Conservation (phyloP, 83 land plant genomes). For the Diphasiastrum complanatum region DNA sequence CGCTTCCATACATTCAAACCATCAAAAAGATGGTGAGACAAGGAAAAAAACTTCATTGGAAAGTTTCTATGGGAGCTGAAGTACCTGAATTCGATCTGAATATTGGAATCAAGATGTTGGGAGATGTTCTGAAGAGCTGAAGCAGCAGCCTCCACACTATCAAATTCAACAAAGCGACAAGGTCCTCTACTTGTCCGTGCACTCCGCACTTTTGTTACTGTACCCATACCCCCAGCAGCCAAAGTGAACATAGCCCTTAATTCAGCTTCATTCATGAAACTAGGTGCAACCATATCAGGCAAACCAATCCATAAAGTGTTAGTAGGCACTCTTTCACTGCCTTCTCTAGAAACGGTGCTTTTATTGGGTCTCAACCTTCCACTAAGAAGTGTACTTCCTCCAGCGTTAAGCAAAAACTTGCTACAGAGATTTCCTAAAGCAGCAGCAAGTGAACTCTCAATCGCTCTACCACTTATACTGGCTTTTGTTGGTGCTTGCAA, state of each 20-base stretch:
- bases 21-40: background rate
- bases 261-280: constrained; percentile 44
- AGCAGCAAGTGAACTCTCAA: constrained; percentile 14
- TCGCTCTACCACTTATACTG: background rate
- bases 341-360: constrained; percentile 17
- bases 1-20: no score
- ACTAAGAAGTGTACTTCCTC: constrained; percentile 6
- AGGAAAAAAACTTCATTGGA: background rate
- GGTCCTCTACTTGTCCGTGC: constrained; percentile 37
- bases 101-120: constrained; percentile 41
- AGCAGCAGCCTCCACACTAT: constrained; percentile 49
- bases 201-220: constrained; percentile 42
- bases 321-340: constrained; percentile 38
- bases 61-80: background rate
- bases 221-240: constrained; percentile 41
- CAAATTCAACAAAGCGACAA: constrained; percentile 48
- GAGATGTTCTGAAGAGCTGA: constrained; percentile 40
- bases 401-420: constrained; percentile 16
- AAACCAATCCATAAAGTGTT: constrained; percentile 51
- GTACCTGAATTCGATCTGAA: constrained; percentile 62
- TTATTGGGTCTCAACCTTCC: constrained; percentile 14
- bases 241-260: constrained; percentile 42
- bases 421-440: constrained; percentile 26
- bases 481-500: constrained; percentile 1
- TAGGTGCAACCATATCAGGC: constrained; percentile 37